Evolutionary conservation across 2,329 filamentous ascomycete species (phyloP).

Genomic region (Penicillium sp.): DNA sequence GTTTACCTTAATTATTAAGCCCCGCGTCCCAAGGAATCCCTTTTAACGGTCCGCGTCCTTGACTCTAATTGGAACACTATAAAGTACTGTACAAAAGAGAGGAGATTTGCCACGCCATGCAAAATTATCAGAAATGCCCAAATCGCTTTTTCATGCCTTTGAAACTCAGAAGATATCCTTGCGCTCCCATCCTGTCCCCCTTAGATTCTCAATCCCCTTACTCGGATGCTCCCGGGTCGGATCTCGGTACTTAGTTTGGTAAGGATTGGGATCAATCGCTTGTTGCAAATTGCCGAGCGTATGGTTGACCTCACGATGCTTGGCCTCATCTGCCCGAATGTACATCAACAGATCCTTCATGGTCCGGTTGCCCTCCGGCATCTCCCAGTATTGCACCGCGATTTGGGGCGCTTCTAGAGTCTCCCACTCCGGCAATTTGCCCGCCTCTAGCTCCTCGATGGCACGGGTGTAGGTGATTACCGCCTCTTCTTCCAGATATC

Average conservation of each 20-base stretch:
- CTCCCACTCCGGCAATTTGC: conserved; percentile 80
- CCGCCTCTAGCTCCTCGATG: conserved; percentile 81
- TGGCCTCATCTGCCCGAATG: conserved; percentile 85
- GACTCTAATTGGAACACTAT: not conserved
- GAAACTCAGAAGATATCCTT: conserved; percentile 66
- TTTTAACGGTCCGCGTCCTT: not conserved
- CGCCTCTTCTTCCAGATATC: conserved; percentile 95
- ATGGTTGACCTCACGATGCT: conserved; percentile 93
- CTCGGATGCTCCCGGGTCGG: conserved; percentile 66
- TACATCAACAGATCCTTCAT: conserved; percentile 89
- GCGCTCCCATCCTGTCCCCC: conserved; percentile 78
- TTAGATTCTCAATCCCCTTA: conserved; percentile 65
- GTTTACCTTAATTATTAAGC: conserved; percentile 2
- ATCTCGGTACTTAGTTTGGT: conserved; percentile 79
- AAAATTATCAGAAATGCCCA: not conserved
- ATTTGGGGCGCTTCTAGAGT: conserved; percentile 81
- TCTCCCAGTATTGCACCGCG: conserved; percentile 88
- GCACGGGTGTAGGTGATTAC: conserved; percentile 93
- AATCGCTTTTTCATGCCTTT: not conserved
- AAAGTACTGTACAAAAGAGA: not conserved
- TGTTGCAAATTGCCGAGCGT: conserved; percentile 87
- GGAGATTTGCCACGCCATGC: not conserved
- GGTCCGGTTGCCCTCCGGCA: conserved; percentile 77
- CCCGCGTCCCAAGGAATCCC: not conserved
- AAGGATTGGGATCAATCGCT: conserved; percentile 86